Evolutionary conservation across 106 monocot genomes (phyloP), one percentile per base, ranked within the genome.

Genomic region (Hemerocallis citrina): DNA sequence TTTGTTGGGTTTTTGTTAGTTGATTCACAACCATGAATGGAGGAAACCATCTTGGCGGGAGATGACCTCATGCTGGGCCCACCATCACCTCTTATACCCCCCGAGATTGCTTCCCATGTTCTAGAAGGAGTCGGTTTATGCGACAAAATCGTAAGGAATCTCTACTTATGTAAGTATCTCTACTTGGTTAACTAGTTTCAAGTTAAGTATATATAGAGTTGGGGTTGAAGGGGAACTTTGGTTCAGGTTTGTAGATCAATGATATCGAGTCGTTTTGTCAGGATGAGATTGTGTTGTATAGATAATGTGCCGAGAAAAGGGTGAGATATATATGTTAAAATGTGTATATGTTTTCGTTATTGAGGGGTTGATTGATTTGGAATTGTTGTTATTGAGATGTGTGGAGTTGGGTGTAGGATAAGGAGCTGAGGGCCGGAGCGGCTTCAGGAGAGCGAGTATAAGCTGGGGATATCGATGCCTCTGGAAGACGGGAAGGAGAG

Each of bases 181-280:
- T n/a, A n/a, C n/a, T n/a, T n/a, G n/a, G n/a, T n/a, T n/a, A n/a
- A n/a, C 2, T 5, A 6, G 19, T 23, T 47, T 19, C 0, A 6
- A 46, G 41, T 41, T 4, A 0, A 21, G 6, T 1, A 5, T 21
- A 47, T 5, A 0, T 47, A 44, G 14, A 5, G 4, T 19, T 4
- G 12, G 10, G 19, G 20, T 8, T 31, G 15, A 28, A 29, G 28
- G 7, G 14, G 52, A 52, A 41, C 13, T 10, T 41, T 41, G 3
- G 31, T 57, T 35, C 68, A 98, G 98, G 91, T 71, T 55, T 98
- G 58, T 92, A 91, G 67, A 91, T 98, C 38, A 92, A 98, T 80
- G 98, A 91, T 54, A 85, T 85, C 20, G 98, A 98, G 45, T 85
- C 98, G 24, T 98, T 98, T 76, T 98, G 98, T 73, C 98, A 92